Conservation (phyloP, 2,329 filamentous ascomycete species). For the Ambrosiella xylebori region DNA sequence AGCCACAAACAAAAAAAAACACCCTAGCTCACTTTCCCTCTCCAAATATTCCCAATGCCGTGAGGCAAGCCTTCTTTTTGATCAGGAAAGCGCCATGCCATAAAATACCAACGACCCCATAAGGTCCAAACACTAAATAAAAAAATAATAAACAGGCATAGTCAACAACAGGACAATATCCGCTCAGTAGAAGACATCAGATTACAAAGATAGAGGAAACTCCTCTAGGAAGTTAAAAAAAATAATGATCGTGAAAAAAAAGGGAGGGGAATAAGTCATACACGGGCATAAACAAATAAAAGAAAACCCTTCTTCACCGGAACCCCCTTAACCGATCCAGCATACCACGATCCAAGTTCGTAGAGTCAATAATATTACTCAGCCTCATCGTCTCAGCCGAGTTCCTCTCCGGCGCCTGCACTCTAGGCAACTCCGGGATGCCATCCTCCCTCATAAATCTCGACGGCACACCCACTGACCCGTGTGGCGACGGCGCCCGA, state of each 20-base stretch:
- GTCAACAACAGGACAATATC: background rate
- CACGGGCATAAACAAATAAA: background rate
- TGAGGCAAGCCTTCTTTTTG: background rate
- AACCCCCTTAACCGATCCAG: background rate
- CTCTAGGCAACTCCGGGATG: background rate
- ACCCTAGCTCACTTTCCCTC: background rate
- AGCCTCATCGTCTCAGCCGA: background rate
- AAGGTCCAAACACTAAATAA: background rate
- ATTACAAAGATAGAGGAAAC: background rate
- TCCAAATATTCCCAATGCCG: background rate
- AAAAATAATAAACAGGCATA: background rate
- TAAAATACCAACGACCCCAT: background rate
- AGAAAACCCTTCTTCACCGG: background rate
- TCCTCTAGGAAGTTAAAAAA: background rate
- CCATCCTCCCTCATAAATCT: too few species aligned
- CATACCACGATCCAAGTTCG: background rate
- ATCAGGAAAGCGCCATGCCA: background rate
- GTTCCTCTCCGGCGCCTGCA: background rate
- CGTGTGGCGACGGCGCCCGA: background rate
- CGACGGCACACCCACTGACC: background rate
- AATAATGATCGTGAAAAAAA: background rate
- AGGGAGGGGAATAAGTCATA: background rate
- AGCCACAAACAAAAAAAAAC: background rate
- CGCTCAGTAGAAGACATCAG: background rate
- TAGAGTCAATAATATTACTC: background rate